phyloP scores from a whole-genome alignment of 2,329 filamentous ascomycete species.

The Tympanopsis confertula region DNA sequence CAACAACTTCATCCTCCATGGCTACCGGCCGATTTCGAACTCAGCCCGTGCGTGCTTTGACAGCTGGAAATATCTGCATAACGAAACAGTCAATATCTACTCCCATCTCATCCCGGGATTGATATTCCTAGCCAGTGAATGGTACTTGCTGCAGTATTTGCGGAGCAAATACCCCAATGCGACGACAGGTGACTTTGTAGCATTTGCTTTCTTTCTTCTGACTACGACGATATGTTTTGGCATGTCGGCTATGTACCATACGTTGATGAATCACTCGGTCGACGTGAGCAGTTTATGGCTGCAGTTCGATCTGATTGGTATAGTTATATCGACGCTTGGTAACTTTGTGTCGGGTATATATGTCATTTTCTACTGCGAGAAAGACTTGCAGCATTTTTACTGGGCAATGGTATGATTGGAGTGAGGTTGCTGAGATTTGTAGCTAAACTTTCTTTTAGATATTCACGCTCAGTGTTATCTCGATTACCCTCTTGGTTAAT shows the following conservation, averaged over 20 bases:
- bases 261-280: conserved; percentile 25
- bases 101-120: conserved; percentile 31
- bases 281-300: conserved; percentile 21
- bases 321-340: conserved; percentile 23
- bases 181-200: conserved; percentile 20
- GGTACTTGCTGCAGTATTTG: conserved; percentile 26
- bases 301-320: conserved; percentile 23
- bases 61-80: conserved; percentile 28
- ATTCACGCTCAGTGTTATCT: conserved; percentile 15
- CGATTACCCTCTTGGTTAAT: conserved; percentile 20
- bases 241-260: conserved; percentile 25
- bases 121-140: conserved; percentile 16
- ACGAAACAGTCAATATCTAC: conserved; percentile 29
- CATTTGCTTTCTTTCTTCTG: conserved; percentile 25
- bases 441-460: too few relatives aligned
- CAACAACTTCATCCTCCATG: conserved; percentile 25
- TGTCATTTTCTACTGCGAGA: conserved; percentile 24
- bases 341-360: conserved; percentile 26
- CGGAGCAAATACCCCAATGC: conserved; percentile 32
- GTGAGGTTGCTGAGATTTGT: conserved; percentile 2
- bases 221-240: conserved; percentile 21
- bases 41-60: conserved; percentile 21
- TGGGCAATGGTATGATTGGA: conserved; percentile 21
- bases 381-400: conserved; percentile 15
- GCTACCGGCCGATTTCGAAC: conserved; percentile 27